A percentile compares a stretch with the other conserved stretches of the same genome.
Evolutionary conservation across 2,329 filamentous ascomycete species (phyloP).

Genomic region (Daldinia sp.): DNA sequence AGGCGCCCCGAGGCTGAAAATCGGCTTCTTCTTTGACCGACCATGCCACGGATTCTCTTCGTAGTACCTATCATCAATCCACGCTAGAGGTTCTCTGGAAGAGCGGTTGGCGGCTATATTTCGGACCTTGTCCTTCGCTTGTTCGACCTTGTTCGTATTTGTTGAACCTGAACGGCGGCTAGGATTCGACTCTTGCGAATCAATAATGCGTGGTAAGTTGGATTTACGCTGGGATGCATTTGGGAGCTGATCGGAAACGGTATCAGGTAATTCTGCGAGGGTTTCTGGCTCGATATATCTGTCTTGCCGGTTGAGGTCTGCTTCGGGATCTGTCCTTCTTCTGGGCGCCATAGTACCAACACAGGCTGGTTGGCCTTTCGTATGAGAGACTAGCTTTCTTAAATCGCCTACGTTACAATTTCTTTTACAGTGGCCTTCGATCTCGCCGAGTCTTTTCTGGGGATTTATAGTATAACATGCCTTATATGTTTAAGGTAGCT

Average conservation of each 20-base stretch:
- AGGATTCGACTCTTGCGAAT: not conserved
- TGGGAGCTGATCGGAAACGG: not conserved
- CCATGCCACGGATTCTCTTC: conserved; percentile 42
- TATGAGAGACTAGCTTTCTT: not conserved
- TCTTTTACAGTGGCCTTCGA: not conserved
- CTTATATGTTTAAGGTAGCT: not conserved
- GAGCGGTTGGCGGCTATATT: not conserved
- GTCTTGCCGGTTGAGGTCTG: not conserved
- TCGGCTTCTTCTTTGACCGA: conserved; percentile 30
- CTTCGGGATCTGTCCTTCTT: not conserved
- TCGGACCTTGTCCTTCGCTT: not conserved
- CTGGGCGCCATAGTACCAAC: conserved; percentile 3
- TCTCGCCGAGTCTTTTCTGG: not conserved
- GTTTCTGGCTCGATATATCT: not conserved
- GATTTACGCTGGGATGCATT: not conserved
- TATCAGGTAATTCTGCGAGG: conserved; percentile 6
- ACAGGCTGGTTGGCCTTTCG: not conserved
- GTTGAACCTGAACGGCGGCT: not conserved
- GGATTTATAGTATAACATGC: conserved; percentile 12
- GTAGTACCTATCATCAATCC: conserved; percentile 39
- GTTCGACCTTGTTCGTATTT: not conserved
- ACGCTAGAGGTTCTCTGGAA: conserved; percentile 4
- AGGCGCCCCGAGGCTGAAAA: conserved; percentile 41
- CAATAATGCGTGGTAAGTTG: not conserved
- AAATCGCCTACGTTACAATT: not conserved